Conservation (phyloP, 768 basidiomycete genomes). For the Pseudohyphozyma bogoriensis region DNA sequence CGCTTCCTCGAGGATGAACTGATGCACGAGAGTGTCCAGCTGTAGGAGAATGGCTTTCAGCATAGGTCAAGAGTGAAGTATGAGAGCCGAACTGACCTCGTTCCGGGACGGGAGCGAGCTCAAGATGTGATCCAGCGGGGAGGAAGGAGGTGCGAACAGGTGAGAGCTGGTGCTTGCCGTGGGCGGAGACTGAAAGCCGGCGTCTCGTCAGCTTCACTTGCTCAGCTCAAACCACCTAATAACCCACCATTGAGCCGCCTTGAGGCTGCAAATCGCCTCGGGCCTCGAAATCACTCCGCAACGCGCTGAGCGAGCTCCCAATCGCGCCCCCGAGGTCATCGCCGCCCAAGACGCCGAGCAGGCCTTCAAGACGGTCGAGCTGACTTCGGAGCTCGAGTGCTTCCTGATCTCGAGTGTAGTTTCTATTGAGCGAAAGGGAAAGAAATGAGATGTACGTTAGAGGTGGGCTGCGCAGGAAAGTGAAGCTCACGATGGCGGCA, state of each 20-base stretch:
- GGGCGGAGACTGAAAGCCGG: too few relatives aligned
- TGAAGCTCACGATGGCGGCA: not conserved
- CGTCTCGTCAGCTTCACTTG: not conserved
- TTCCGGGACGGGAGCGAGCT: not conserved
- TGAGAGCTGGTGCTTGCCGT: not conserved
- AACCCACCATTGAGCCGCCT: not conserved
- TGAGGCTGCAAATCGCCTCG: not conserved
- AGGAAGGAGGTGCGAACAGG: not conserved
- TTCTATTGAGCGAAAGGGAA: not conserved
- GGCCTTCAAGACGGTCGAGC: conserved; percentile 2
- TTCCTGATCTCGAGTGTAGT: conserved; percentile 2
- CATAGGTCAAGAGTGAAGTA: not conserved
- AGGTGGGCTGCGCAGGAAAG: not conserved
- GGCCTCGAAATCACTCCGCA: not conserved
- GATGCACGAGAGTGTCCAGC: conserved; percentile 19
- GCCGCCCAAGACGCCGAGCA: not conserved
- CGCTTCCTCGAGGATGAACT: conserved; percentile 11
- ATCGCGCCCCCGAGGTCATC: not conserved
- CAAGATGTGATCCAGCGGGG: not conserved
- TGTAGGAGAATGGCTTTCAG: not conserved
- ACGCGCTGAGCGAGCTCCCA: not conserved
- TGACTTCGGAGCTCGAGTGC: conserved; percentile 1
- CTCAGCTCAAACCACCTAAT: not conserved
- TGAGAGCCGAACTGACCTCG: not conserved
- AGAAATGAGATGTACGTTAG: not conserved